Evolutionary conservation across 2,329 filamentous ascomycete species (phyloP).

Genomic region (Hypoxylon rubiginosum): DNA sequence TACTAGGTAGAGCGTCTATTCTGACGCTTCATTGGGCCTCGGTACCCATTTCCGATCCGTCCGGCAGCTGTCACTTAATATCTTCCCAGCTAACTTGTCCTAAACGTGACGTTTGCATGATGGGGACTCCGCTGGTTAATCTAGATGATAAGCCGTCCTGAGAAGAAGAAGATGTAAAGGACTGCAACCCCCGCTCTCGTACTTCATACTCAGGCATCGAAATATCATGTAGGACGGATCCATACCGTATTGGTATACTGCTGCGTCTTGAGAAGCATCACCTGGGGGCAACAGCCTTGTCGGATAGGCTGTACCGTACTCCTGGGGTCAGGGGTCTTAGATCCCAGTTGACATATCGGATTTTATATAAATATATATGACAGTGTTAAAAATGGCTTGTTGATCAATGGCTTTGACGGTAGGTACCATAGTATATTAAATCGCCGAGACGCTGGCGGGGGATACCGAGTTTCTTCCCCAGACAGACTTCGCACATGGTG

Average conservation of each 20-base stretch:
- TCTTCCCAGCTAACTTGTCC: constrained; percentile 16
- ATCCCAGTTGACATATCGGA: constrained; percentile 37
- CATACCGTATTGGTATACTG: constrained; percentile 36
- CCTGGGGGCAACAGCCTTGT: constrained; percentile 35
- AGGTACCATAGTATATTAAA: constrained; percentile 1
- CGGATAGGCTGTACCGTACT: constrained; percentile 28
- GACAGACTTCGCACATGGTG: constrained; percentile 32
- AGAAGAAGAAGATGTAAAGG: constrained; percentile 18
- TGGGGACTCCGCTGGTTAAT: constrained; percentile 20
- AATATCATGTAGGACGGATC: constrained; percentile 29
- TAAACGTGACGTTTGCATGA: constrained; percentile 33
- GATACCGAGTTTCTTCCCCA: constrained; percentile 19
- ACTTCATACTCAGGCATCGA: constrained; percentile 9
- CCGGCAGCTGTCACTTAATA: constrained; percentile 20
- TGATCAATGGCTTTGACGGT: constrained; percentile 19
- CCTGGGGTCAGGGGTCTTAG: constrained; percentile 40
- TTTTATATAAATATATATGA: constrained; percentile 23
- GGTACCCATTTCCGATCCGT: constrained; percentile 35
- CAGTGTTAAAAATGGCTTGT: constrained; percentile 31
- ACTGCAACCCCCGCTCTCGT: constrained; percentile 22
- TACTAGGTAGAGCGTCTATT: background rate
- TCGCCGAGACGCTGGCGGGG: constrained; percentile 8
- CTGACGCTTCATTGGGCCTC: constrained; percentile 5
- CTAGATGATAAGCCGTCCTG: constrained; percentile 23
- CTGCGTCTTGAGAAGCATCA: constrained; percentile 32